These are phyloP conservation scores for Hypoxylon sp. DNA, from an alignment of 2,329 filamentous ascomycete genomes.

Conservation along the genomic window DNA sequence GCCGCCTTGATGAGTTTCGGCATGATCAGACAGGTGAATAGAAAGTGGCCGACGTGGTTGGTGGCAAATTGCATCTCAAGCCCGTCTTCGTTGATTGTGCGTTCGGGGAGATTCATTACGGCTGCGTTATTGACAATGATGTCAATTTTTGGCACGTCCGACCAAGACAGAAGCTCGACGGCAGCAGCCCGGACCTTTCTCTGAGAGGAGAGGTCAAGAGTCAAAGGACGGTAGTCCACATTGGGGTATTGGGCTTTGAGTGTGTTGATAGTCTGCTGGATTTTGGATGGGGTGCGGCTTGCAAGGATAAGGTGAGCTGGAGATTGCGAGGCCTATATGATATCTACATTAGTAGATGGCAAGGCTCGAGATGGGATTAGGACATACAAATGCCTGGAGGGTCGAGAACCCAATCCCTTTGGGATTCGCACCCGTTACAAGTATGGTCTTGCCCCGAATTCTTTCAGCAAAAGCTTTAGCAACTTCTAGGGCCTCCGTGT, in stretches of 20 bases:
- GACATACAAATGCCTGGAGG: conserved; percentile 56
- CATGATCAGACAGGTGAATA: conserved; percentile 63
- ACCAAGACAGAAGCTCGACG: conserved; percentile 53
- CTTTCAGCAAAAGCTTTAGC: conserved; percentile 55
- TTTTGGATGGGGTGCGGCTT: conserved; percentile 54
- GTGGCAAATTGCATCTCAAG: conserved; percentile 62
- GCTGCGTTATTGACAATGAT: conserved; percentile 64
- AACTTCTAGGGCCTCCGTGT: conserved; percentile 59
- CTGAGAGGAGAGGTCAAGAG: conserved; percentile 59
- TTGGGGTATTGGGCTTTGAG: conserved; percentile 52
- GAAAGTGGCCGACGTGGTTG: conserved; percentile 64
- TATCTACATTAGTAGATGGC: neutral
- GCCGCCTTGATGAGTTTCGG: conserved; percentile 58
- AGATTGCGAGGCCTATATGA: conserved; percentile 50
- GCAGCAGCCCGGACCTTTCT: conserved; percentile 57
- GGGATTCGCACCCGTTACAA: conserved; percentile 57
- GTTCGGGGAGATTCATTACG: conserved; percentile 57
- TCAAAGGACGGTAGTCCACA: conserved; percentile 53
- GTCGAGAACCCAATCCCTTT: conserved; percentile 56
- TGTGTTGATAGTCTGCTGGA: conserved; percentile 50
- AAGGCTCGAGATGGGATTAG: neutral
- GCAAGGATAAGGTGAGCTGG: conserved; percentile 57
- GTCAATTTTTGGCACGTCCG: conserved; percentile 56
- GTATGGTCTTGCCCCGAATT: conserved; percentile 57
- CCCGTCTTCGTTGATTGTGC: conserved; percentile 57